Base-by-base conservation (phyloP, 345 rosid genomes). In the Corchorus capsularis region DNA sequence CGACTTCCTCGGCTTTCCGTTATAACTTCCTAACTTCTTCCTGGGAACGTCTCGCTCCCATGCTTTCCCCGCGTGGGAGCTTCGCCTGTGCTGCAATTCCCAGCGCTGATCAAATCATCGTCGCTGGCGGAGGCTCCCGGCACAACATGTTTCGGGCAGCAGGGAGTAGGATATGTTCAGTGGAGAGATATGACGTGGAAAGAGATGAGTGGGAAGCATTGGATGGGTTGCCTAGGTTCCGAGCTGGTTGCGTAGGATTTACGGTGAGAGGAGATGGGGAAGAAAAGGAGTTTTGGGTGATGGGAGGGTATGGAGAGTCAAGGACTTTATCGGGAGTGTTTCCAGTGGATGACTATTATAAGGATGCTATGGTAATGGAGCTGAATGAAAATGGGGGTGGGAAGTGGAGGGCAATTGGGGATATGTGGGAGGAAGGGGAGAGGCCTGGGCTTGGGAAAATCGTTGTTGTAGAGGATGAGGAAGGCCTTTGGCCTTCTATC, bases 231-330 rank as follows among this genome's bases (percentile, higher is more conserved):
- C 98, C 97, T 47, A 80, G 93, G 78, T 88, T 85, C 71, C 84
- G 98, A 78, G 99, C 99, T 0, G 99, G 98, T 17, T 91, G 97
- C 75, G 90, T 83, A 43, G 99, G 99, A 20, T 89, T 95, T 79
- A 14, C 90, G 55, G 85, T 78, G 11, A 45, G 37, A 41, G 83
- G 82, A 62, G 79, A 81, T 8, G 84, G 78, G 39, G 81, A 88
- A 71, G 90, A 81, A 34, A 83, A 74, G 76, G 95, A 95, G 77
- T 95, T 95, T n/a, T 90, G 97, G 98, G 98, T 95, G 55, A 90
- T 95, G 96, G 99, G 99, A 64, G 99, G 99, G 2, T 95, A 95
- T 43, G 96, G 94, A 15, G 90, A 83, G 60, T 90, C 96, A 5
- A 93, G 96, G 83, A 90, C 90, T 0, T 83, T 95, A 3, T 84